Conservation (phyloP, 169 alveolate genomes). For the Cystoisospora suis region DNA sequence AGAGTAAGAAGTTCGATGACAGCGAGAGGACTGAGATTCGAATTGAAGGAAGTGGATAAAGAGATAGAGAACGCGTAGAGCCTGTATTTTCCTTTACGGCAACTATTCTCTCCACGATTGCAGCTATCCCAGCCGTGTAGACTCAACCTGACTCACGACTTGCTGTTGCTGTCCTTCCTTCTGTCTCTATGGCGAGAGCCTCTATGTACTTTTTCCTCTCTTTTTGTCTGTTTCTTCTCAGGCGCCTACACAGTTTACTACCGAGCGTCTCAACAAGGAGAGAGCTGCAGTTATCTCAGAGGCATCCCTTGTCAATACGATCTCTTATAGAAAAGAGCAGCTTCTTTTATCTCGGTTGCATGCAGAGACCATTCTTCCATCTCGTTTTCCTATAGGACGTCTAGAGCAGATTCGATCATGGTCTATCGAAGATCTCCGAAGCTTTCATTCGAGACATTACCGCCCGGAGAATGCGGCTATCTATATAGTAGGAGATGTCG, state of each 20-base stretch:
- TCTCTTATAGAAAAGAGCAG: constrained; percentile 82
- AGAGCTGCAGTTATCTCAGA: constrained; percentile 85
- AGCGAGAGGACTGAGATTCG: no score
- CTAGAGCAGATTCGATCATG: constrained; percentile 67
- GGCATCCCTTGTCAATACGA: constrained; percentile 81
- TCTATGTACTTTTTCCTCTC: neutral
- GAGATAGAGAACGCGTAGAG: no score
- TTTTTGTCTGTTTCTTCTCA: neutral
- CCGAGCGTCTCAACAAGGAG: constrained; percentile 80
- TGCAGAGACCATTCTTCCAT: constrained; percentile 78
- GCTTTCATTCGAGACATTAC: constrained; percentile 72
- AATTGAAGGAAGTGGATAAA: no score
- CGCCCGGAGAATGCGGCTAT: constrained; percentile 73
- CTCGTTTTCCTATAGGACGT: constrained; percentile 80
- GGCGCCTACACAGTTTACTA: constrained; percentile 78
- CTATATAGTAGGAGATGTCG: constrained; percentile 75
- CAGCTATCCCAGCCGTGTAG: no score
- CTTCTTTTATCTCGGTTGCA: constrained; percentile 80
- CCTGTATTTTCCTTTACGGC: no score
- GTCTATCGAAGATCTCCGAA: constrained; percentile 67
- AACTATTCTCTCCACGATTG: no score
- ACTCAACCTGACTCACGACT: no score
- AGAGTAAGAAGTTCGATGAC: no score
- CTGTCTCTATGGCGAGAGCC: neutral
- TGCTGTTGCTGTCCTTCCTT: neutral